These are phyloP conservation scores for Monosporascus sp. DNA, from an alignment of 2,329 filamentous ascomycete species.

Conservation along the genomic window DNA sequence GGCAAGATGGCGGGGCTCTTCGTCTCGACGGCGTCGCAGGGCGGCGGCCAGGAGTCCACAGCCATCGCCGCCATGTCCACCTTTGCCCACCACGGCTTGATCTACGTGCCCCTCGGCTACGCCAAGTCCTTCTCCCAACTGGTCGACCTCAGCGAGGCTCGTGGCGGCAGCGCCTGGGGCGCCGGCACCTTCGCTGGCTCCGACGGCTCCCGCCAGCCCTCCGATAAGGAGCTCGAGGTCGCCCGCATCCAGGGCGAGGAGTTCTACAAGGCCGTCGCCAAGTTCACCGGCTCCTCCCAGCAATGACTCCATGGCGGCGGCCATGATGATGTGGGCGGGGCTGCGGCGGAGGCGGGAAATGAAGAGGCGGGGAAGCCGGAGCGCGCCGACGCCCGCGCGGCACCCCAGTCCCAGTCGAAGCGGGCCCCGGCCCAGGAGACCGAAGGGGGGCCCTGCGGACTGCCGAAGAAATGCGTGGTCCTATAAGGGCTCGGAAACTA, in stretches of 20 bases:
- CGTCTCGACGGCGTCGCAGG: conserved; percentile 75
- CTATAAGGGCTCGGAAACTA: conserved; percentile 35
- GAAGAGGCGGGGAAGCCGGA: conserved; percentile 3
- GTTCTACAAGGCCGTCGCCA: conserved; percentile 74
- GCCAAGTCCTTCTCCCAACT: conserved; percentile 69
- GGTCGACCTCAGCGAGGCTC: conserved; percentile 69
- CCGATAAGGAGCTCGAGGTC: conserved; percentile 67
- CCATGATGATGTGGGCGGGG: conserved; percentile 21
- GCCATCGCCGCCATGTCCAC: conserved; percentile 77
- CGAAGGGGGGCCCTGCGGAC: conserved; percentile 63
- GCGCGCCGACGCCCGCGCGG: conserved; percentile 12
- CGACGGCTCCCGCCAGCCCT: conserved; percentile 82
- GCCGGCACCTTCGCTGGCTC: conserved; percentile 78
- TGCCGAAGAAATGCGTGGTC: conserved; percentile 70
- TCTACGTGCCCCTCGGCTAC: conserved; percentile 95
- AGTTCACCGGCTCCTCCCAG: conserved; percentile 47
- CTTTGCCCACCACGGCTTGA: conserved; percentile 86
- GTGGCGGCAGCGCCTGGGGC: conserved; percentile 87
- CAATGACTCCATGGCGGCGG: conserved; percentile 70
- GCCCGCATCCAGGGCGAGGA: conserved; percentile 77
- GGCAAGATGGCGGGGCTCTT: conserved; percentile 93
- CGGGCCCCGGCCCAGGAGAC: conserved; percentile 15
- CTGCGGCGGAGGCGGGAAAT: conserved; percentile 17
- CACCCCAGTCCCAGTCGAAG: conserved; percentile 14
- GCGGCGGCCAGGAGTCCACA: conserved; percentile 92